Percentiles rank a stretch among this genome's conserved stretches.
Conservation (phyloP, 2,329 filamentous ascomycete species). For the Pseudogymnoascus sp. region DNA sequence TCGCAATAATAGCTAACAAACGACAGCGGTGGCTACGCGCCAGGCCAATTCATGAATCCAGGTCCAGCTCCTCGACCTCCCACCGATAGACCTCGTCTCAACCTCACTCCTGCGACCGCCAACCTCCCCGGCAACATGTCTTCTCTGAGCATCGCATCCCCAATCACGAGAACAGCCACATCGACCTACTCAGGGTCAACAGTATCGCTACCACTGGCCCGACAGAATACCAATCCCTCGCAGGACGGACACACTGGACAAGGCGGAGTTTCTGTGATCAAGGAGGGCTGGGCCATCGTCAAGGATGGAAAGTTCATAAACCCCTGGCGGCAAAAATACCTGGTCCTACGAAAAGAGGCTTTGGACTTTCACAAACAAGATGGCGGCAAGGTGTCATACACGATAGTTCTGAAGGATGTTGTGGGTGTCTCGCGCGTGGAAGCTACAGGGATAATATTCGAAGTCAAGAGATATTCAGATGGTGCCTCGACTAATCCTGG, state of each 20-base stretch:
- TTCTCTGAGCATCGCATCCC: conserved; percentile 65
- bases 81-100: conserved; percentile 72
- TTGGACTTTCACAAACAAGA: conserved; percentile 93
- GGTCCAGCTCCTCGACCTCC: conserved; percentile 90
- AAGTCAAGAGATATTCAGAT: conserved; percentile 73
- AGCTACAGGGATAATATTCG: conserved; percentile 84
- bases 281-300: conserved; percentile 74
- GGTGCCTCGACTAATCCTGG: conserved; percentile 63
- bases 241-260: conserved; percentile 51
- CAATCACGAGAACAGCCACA: conserved; percentile 57
- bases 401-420: conserved; percentile 78
- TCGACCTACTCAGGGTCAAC: conserved; percentile 65
- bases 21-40: conserved; percentile 37
- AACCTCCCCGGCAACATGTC: conserved; percentile 73
- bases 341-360: conserved; percentile 86
- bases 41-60: conserved; percentile 85
- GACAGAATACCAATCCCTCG: conserved; percentile 43
- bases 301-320: conserved; percentile 88
- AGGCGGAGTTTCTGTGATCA: conserved; percentile 66
- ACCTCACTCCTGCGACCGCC: conserved; percentile 64
- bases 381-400: conserved; percentile 78
- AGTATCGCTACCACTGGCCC: conserved; percentile 63
- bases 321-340: conserved; percentile 82
- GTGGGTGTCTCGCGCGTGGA: conserved; percentile 87
- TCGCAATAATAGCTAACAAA: conserved; percentile 4